Conservation (phyloP, 768 basidiomycete genomes). For the Exidia glandulosa region DNA sequence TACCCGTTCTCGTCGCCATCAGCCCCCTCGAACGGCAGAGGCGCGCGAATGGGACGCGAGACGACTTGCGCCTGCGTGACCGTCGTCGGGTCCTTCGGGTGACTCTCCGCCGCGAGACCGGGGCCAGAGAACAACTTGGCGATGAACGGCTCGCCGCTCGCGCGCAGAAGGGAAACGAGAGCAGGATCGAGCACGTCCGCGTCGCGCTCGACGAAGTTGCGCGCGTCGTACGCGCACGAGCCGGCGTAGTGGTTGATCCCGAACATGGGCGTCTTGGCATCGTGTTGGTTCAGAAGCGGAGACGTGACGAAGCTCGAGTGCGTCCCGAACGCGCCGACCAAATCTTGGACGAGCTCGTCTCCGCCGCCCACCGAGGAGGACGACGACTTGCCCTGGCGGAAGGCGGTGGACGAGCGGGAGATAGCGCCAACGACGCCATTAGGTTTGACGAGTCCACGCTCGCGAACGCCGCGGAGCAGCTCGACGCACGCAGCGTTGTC, state of each 20-base stretch:
- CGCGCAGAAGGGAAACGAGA: constrained; percentile 66
- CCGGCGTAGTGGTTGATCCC: too few relatives aligned
- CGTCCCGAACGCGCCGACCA: constrained; percentile 54
- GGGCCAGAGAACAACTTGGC: constrained; percentile 79
- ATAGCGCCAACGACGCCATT: constrained; percentile 66
- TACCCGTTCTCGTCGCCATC: constrained; percentile 34
- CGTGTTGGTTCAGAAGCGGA: constrained; percentile 82
- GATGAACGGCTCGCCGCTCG: constrained; percentile 67
- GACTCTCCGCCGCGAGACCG: constrained; percentile 68
- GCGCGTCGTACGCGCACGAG: constrained; percentile 69
- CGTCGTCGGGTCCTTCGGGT: too few relatives aligned
- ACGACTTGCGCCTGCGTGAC: constrained; percentile 87
- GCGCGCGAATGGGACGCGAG: constrained; percentile 62
- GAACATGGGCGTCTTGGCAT: constrained; percentile 58
- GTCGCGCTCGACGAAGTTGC: constrained; percentile 60
- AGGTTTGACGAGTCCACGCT: constrained; percentile 65
- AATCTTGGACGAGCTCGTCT: constrained; percentile 61
- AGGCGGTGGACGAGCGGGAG: constrained; percentile 57
- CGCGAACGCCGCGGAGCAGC: constrained; percentile 65
- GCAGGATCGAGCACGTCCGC: too few relatives aligned
- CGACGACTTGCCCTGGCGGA: constrained; percentile 80
- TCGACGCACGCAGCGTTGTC: constrained; percentile 81
- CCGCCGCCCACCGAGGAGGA: too few relatives aligned
- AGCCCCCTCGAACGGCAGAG: too few relatives aligned
- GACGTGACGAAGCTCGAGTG: constrained; percentile 66